These are phyloP conservation scores for Mortierella sp. DNA, from an alignment of 371 early-diverging fungal species.

Conservation along the genomic window DNA sequence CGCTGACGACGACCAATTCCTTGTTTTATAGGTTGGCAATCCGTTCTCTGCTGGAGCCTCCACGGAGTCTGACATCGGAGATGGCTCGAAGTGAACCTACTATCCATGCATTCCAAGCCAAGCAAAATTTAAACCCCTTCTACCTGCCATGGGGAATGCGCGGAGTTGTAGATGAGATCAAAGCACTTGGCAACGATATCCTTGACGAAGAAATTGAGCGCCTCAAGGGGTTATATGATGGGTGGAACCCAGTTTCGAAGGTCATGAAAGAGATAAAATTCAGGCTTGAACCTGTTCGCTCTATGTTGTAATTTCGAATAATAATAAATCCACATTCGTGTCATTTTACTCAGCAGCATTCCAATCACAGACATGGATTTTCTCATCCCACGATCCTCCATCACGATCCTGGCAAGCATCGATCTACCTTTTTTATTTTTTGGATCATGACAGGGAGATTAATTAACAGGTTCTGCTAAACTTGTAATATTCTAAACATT, in stretches of 20 bases:
- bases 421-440: not conserved
- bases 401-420: slow-evolving; percentile 38
- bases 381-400: slow-evolving; percentile 33
- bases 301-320: not conserved
- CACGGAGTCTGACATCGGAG: slow-evolving; percentile 34
- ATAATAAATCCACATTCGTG: not conserved
- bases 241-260: slow-evolving; percentile 84
- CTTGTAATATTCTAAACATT: not conserved
- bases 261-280: slow-evolving; percentile 85
- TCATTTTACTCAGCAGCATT: not conserved
- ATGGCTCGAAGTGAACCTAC: slow-evolving; percentile 39
- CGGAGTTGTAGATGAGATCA: slow-evolving; percentile 76
- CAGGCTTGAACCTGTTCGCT: slow-evolving; percentile 83
- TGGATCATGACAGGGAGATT: not conserved
- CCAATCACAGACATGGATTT: slow-evolving; percentile 29
- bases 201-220: slow-evolving; percentile 71
- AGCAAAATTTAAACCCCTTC: slow-evolving; percentile 81
- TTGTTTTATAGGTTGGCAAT: slow-evolving; percentile 42
- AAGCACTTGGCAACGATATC: slow-evolving; percentile 63
- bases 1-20: not conserved
- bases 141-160: slow-evolving; percentile 94
- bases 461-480: not conserved
- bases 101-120: slow-evolving; percentile 65
- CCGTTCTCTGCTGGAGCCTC: slow-evolving; percentile 56
- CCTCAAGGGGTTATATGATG: slow-evolving; percentile 73